Evolutionary conservation across 257 asterid genomes (phyloP).

Genomic region (Salvia splendens): DNA sequence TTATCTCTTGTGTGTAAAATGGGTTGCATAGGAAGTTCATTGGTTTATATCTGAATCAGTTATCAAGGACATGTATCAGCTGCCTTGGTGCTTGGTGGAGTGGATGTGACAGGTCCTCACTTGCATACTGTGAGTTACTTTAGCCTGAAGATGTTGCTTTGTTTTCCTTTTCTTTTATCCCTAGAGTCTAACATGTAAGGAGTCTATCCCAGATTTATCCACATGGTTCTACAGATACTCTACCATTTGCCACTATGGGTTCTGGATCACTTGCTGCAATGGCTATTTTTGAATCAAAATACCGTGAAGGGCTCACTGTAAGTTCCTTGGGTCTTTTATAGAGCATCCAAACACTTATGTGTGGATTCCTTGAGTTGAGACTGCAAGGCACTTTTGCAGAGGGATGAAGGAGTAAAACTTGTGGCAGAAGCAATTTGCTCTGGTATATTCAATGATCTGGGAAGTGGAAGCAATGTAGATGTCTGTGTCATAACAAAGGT

Average conservation of each 20-base stretch:
- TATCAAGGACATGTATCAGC: slow-evolving; percentile 91
- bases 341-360: slow-evolving; percentile 12
- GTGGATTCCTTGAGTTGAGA: slow-evolving; percentile 25
- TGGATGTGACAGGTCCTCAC: slow-evolving; percentile 89
- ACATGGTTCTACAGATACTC: slow-evolving; percentile 96
- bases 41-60: slow-evolving; percentile 42
- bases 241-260: slow-evolving; percentile 98
- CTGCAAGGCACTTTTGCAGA: slow-evolving; percentile 46
- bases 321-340: slow-evolving; percentile 40
- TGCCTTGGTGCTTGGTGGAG: slow-evolving; percentile 97
- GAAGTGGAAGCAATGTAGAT: slow-evolving; percentile 98
- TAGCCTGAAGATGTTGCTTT: background rate
- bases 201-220: slow-evolving; percentile 73
- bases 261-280: slow-evolving; percentile 99
- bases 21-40: slow-evolving; percentile 29
- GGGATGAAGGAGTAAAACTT: slow-evolving; percentile 77
- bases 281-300: slow-evolving; percentile 85
- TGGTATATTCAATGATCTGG: slow-evolving; percentile 90
- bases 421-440: slow-evolving; percentile 93
- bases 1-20: slow-evolving; percentile 22
- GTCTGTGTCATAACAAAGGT: slow-evolving; percentile 90
- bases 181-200: slow-evolving; percentile 28
- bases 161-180: background rate
- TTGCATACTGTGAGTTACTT: slow-evolving; percentile 79
- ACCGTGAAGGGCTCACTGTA: slow-evolving; percentile 80